These are phyloP conservation scores for Aspergillus flavus DNA, from an alignment of 2,329 filamentous ascomycete species.

Conservation along the genomic window DNA sequence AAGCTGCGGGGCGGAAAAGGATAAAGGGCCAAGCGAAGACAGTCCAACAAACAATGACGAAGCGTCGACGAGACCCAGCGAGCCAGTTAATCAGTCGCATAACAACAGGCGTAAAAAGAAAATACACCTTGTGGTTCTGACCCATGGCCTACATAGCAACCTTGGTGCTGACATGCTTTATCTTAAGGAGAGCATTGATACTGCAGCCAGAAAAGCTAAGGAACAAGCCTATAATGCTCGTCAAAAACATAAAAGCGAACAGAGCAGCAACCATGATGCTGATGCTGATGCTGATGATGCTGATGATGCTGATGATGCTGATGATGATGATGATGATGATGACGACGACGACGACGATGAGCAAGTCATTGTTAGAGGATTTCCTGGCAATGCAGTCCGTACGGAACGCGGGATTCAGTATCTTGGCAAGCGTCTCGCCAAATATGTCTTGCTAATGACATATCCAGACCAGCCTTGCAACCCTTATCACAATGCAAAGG, in stretches of 20 bases:
- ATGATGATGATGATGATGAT: not conserved
- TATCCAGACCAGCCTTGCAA: constrained; percentile 92
- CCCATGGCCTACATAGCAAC: constrained; percentile 94
- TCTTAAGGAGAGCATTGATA: constrained; percentile 95
- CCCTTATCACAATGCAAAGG: constrained; percentile 62
- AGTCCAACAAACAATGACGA: constrained; percentile 23
- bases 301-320: not conserved
- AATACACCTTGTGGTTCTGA: constrained; percentile 87
- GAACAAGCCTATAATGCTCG: constrained; percentile 49
- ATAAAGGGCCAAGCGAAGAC: constrained; percentile 23
- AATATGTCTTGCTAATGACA: constrained; percentile 85
- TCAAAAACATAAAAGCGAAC: constrained; percentile 55
- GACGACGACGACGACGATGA: constrained; percentile 45
- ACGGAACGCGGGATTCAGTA: constrained; percentile 98
- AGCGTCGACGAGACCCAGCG: constrained; percentile 1
- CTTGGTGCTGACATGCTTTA: constrained; percentile 95
- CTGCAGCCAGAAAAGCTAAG: constrained; percentile 71
- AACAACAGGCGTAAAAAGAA: constrained; percentile 43
- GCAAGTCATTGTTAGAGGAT: constrained; percentile 86
- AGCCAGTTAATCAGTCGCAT: constrained; percentile 14
- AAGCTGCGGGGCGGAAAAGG: constrained; percentile 41
- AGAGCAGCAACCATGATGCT: constrained; percentile 16
- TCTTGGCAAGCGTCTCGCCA: constrained; percentile 88
- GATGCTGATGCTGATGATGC: too few relatives aligned
- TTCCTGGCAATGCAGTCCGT: constrained; percentile 82